These are phyloP conservation scores for Aphanoascus verrucosus DNA, from an alignment of 2,329 filamentous ascomycete genomes.

Conservation along the genomic window DNA sequence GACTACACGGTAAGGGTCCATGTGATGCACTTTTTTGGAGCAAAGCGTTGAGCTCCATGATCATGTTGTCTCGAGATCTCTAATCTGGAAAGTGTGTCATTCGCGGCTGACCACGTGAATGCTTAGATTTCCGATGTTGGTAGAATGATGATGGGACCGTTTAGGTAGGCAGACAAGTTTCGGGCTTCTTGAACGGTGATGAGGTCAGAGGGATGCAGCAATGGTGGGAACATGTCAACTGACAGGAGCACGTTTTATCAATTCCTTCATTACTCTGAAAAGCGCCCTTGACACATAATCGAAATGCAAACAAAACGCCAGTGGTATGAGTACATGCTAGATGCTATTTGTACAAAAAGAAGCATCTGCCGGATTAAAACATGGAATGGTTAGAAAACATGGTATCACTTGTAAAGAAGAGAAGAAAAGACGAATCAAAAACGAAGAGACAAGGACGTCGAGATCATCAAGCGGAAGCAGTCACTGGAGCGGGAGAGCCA, in stretches of 20 bases:
- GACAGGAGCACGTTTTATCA: not conserved
- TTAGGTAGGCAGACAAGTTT: too few species aligned
- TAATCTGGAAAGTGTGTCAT: too few species aligned
- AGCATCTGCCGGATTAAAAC: not conserved
- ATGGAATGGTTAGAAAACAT: not conserved
- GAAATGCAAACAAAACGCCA: not conserved
- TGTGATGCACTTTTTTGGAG: too few species aligned
- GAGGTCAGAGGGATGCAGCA: too few species aligned
- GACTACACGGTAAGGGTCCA: too few species aligned
- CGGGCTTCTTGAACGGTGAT: too few species aligned
- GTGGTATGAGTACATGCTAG: constrained; percentile 6
- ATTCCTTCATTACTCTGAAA: not conserved
- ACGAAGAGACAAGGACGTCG: constrained; percentile 13
- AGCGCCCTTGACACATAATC: not conserved
- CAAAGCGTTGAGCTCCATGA: too few species aligned
- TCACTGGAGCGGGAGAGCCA: constrained; percentile 43
- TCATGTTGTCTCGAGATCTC: too few species aligned
- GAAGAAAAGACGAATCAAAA: constrained; percentile 8
- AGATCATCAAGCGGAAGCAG: constrained; percentile 19
- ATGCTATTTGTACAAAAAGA: constrained; percentile 4
- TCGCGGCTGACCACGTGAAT: too few species aligned
- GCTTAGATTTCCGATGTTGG: too few species aligned
- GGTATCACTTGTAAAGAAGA: constrained; percentile 5
- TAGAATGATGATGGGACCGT: too few species aligned
- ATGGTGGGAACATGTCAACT: not conserved